Evolutionary conservation across 192 early-diverging fungal genomes (phyloP).

Genomic region (Coemansia sp.): DNA sequence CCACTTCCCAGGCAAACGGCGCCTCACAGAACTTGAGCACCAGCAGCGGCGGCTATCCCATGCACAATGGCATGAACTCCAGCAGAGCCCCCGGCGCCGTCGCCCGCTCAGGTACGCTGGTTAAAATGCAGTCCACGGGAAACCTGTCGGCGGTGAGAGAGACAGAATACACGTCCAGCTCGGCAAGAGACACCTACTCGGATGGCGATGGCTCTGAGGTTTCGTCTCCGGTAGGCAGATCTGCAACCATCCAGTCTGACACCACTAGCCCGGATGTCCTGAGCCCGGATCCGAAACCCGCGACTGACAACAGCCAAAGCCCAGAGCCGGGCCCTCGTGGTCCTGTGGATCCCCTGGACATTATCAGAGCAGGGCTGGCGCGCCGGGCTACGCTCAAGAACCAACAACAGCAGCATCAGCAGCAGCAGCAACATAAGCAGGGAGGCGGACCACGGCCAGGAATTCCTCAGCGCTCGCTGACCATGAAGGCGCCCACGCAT

Average conservation of each 20-base stretch:
- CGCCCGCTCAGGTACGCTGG: not conserved
- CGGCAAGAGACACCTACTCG: not conserved
- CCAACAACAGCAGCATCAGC: conserved; percentile 32
- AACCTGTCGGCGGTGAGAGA: not conserved
- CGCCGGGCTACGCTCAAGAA: conserved; percentile 54
- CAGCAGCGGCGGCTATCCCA: not conserved
- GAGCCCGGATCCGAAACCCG: conserved; percentile 20
- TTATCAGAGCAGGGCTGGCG: conserved; percentile 49
- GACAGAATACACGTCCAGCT: not conserved
- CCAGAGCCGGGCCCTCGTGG: conserved; percentile 15
- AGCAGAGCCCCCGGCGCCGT: not conserved
- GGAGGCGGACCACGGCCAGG: conserved; percentile 3
- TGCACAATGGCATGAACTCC: not conserved
- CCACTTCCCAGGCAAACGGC: not conserved
- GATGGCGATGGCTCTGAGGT: not conserved
- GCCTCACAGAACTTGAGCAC: not conserved
- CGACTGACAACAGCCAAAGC: conserved; percentile 25
- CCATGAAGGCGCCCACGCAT: conserved; percentile 19
- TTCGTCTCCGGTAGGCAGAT: not conserved
- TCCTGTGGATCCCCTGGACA: conserved; percentile 51
- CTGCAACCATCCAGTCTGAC: not conserved
- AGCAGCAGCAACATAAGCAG: conserved; percentile 12
- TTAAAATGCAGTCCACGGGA: conserved; percentile 3
- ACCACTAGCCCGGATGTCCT: conserved; percentile 10
- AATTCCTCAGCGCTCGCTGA: conserved; percentile 42